Evolutionary conservation across 768 basidiomycete genomes (phyloP).

Genomic region (Amanita pseudoporphyria): DNA sequence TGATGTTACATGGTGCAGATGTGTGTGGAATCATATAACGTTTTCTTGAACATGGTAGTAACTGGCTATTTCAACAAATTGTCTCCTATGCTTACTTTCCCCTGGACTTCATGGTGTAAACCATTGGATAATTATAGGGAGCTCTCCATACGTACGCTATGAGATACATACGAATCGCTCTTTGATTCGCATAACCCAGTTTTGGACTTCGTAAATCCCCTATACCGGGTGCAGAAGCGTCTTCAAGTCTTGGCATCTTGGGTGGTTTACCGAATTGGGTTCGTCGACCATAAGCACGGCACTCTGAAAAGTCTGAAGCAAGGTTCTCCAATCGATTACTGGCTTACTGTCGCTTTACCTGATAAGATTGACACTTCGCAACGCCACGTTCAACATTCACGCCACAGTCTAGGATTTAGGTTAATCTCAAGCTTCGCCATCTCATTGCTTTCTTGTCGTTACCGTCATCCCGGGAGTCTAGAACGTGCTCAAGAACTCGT

Average conservation of each 20-base stretch:
- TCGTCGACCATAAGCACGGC: not conserved
- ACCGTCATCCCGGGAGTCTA: not conserved
- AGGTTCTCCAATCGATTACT: not conserved
- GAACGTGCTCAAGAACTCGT: not conserved
- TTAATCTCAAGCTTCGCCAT: slow-evolving; percentile 3
- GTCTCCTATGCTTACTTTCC: no score
- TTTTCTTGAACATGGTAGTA: no score
- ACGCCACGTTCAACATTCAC: not conserved
- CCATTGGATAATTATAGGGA: no score
- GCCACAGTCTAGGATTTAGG: slow-evolving; percentile 2
- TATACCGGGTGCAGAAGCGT: not conserved
- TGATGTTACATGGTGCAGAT: no score
- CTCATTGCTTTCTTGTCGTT: not conserved
- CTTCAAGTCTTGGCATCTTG: not conserved
- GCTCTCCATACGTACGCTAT: no score
- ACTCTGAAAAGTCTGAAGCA: not conserved
- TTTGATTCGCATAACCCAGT: no score
- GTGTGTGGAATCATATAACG: no score
- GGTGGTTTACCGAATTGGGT: not conserved
- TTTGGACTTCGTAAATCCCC: no score
- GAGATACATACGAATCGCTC: no score
- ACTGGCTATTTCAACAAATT: no score
- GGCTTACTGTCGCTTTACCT: slow-evolving; percentile 3
- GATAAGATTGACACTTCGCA: slow-evolving; percentile 1
- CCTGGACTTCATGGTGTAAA: no score